phyloP scores from a whole-genome alignment of 192 early-diverging fungal genomes.

The Phlyctochytrium bullatum region DNA sequence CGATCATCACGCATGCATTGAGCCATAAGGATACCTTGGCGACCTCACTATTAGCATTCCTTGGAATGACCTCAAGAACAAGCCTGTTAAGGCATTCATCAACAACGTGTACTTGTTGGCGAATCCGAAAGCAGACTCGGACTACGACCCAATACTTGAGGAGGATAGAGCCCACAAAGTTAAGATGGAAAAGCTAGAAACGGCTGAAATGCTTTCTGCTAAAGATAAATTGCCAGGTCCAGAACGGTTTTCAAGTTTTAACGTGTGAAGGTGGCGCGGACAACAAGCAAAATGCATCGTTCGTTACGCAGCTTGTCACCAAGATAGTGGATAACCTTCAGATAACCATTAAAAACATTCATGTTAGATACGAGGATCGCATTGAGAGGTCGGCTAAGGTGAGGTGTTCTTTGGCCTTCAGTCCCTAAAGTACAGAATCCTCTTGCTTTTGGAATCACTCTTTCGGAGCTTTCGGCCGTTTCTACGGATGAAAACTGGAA shows the following conservation, averaged over 20 bases:
- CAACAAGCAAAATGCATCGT: constrained; percentile 63
- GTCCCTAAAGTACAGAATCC: constrained; percentile 42
- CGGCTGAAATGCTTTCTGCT: constrained; percentile 59
- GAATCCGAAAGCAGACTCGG: constrained; percentile 66
- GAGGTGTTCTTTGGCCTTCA: not conserved
- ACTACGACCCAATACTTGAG: constrained; percentile 83
- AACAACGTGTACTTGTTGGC: constrained; percentile 88
- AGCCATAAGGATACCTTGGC: constrained; percentile 78
- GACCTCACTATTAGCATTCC: constrained; percentile 91
- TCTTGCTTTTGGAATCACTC: constrained; percentile 85
- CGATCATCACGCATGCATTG: not conserved
- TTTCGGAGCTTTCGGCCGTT: constrained; percentile 86
- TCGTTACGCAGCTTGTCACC: constrained; percentile 82
- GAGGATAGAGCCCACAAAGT: constrained; percentile 69
- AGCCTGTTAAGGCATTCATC: constrained; percentile 85
- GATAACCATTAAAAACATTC: constrained; percentile 91
- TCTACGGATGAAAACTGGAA: constrained; percentile 87
- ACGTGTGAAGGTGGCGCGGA: too few relatives aligned
- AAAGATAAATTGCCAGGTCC: constrained; percentile 32
- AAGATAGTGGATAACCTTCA: constrained; percentile 98
- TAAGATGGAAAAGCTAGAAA: constrained; percentile 83
- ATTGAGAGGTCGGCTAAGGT: constrained; percentile 27
- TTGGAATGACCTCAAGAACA: constrained; percentile 94
- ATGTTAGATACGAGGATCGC: constrained; percentile 92
- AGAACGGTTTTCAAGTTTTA: too few relatives aligned